Base-by-base conservation (phyloP, 2,329 filamentous ascomycete species). In the Leptosphaerulina australis region DNA sequence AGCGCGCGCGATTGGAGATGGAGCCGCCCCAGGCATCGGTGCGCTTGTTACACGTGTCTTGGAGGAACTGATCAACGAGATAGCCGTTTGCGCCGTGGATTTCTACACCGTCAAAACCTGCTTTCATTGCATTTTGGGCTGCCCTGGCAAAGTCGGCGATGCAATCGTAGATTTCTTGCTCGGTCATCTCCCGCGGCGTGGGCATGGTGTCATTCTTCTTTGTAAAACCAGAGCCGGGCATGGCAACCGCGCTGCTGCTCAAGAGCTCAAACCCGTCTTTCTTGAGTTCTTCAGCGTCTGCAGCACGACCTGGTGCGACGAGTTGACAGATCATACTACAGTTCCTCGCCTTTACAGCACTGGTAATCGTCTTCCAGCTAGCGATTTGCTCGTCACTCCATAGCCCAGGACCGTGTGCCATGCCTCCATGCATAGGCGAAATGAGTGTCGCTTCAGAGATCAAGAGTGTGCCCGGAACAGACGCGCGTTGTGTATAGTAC, bases 21-120 rank as follows among this genome's bases (percentile, higher is more conserved):
- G 70, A 75, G 1, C 78, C 78, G 71, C 79, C 71, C 74, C 79
- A 28, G 44, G 58, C 4, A 50, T 81, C 79, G 1, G 66, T 80
- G 2, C 83, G 76, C 38, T 74, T 71, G 70, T 86, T 86, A 58
- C 74, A 73, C 7, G 70, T 77, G 53, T 81, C 79, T 56, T 83
- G 85, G 14, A 86, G 74, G 68, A 90, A 91, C 59, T 87, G 79
- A 45, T 81, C 79, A 11, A 88, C 68, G 1, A 90, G 75, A 63
- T 89, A 90, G 2, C 86, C 85, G 58, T 88, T 85, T 1, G 84
- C 84, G 22, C 69, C 76, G 56, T 77, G 75, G 15, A 78, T 67
- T 54, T 78, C 86, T 14, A 88, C 77, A 1, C 82, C 82, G 60
- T 88, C 86, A 56, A 84, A 81, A 0, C 81, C 81, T 1, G 79